Evolutionary conservation across 1,139 yeast genomes (phyloP).

Genomic region (Taphrina wiesneri): DNA sequence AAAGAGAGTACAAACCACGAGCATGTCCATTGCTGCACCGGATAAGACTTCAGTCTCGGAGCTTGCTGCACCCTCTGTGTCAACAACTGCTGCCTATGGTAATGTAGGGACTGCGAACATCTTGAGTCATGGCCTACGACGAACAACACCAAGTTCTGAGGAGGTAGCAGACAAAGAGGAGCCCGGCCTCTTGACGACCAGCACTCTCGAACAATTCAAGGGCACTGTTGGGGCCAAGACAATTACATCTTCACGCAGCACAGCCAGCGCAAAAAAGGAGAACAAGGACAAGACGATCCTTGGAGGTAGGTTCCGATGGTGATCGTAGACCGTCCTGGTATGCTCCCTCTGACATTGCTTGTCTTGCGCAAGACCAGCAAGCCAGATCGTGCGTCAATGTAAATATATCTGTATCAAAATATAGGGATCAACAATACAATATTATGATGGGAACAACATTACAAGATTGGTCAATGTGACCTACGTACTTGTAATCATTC

Average conservation of each 20-base stretch:
- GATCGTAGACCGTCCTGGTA: too few species aligned
- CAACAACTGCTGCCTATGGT: background rate
- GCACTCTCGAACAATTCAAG: background rate
- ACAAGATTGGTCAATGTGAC: too few species aligned
- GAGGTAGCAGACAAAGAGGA: background rate
- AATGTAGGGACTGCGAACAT: background rate
- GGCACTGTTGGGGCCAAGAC: background rate
- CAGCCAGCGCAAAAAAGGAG: constrained; percentile 1
- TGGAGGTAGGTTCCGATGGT: constrained; percentile 15
- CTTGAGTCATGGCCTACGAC: background rate
- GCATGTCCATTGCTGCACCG: constrained; percentile 1
- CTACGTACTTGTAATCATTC: too few species aligned
- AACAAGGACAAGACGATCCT: constrained; percentile 10
- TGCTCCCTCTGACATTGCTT: too few species aligned
- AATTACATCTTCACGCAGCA: background rate
- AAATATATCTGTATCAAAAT: too few species aligned
- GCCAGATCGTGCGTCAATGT: too few species aligned
- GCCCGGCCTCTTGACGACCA: background rate
- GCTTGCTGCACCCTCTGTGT: background rate
- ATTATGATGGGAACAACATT: too few species aligned
- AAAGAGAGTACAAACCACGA: background rate
- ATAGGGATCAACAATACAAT: too few species aligned
- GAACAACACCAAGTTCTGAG: background rate
- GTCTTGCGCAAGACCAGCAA: too few species aligned
- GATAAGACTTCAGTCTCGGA: background rate